These are phyloP conservation scores for Saksenaea vasiformis DNA, from an alignment of 371 early-diverging fungal genomes.

Conservation along the genomic window DNA sequence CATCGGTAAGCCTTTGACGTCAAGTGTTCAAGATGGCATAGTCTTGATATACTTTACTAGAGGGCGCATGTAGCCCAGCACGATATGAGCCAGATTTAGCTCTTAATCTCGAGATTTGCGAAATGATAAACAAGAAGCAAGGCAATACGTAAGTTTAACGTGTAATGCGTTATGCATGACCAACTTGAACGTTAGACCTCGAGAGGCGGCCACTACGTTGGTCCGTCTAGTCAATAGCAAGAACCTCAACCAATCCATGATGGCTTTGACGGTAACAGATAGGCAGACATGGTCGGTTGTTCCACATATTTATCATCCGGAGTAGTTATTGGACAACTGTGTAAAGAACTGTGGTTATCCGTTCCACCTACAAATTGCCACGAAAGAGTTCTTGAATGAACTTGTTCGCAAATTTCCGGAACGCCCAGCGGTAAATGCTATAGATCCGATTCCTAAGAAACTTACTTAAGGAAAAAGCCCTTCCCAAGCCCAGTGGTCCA, in stretches of 20 bases:
- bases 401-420: conserved; percentile 95
- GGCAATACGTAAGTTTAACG: conserved; percentile 68
- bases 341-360: conserved; percentile 98
- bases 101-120: conserved; percentile 90
- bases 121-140: conserved; percentile 84
- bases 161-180: not conserved
- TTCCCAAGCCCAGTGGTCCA: conserved; percentile 71
- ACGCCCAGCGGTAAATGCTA: conserved; percentile 69
- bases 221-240: conserved; percentile 79
- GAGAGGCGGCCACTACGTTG: conserved; percentile 87
- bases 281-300: not conserved
- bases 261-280: conserved; percentile 72
- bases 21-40: not conserved
- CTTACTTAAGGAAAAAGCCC: conserved; percentile 14
- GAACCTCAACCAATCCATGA: conserved; percentile 70
- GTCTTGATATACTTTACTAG: conserved; percentile 23
- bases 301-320: not conserved
- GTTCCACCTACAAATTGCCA: conserved; percentile 93
- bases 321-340: conserved; percentile 89
- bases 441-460: not conserved
- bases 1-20: conserved; percentile 15
- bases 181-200: conserved; percentile 57
- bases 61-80: conserved; percentile 74
- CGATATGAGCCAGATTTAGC: conserved; percentile 77
- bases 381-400: conserved; percentile 96